A percentile compares a stretch with the other conserved stretches of the same genome.
These are phyloP conservation scores for Aspergillus sp. DNA, from an alignment of 2,329 filamentous ascomycete species.

Conservation along the genomic window DNA sequence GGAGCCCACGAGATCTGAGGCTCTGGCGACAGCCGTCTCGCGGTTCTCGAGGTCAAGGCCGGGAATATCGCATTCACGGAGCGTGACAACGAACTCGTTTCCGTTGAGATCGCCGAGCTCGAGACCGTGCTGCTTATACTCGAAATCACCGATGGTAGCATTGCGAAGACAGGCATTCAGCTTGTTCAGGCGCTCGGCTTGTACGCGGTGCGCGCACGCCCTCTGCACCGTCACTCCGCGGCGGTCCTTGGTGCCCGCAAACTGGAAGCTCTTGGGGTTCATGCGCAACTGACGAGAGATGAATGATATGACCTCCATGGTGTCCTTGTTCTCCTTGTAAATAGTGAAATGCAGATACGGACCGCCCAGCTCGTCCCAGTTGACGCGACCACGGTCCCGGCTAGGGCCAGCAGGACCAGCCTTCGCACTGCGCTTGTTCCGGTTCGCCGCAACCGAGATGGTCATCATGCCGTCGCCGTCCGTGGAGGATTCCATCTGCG, in stretches of 20 bases:
- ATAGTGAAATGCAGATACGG: slow-evolving; percentile 87
- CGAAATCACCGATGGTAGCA: slow-evolving; percentile 73
- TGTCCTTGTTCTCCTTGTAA: slow-evolving; percentile 97
- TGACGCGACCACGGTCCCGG: slow-evolving; percentile 45
- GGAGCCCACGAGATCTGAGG: slow-evolving; percentile 50
- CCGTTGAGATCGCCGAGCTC: slow-evolving; percentile 81
- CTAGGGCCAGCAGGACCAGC: slow-evolving; percentile 19
- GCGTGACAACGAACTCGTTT: slow-evolving; percentile 89
- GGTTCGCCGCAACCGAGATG: slow-evolving; percentile 50
- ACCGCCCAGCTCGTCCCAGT: slow-evolving; percentile 68
- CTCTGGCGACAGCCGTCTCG: slow-evolving; percentile 44
- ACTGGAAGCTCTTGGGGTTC: slow-evolving; percentile 67
- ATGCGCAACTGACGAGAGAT: slow-evolving; percentile 72
- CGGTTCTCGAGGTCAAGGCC: slow-evolving; percentile 43
- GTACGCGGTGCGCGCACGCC: slow-evolving; percentile 65
- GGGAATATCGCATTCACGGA: slow-evolving; percentile 76
- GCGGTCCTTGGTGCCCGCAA: slow-evolving; percentile 89
- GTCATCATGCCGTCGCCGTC: slow-evolving; percentile 66
- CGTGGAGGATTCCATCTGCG: slow-evolving; percentile 74
- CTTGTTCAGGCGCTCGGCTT: slow-evolving; percentile 62
- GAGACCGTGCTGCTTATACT: slow-evolving; percentile 69
- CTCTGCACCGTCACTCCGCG: slow-evolving; percentile 83
- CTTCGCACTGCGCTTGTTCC: slow-evolving; percentile 33
- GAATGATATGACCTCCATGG: slow-evolving; percentile 83
- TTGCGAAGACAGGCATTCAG: slow-evolving; percentile 63